These are phyloP conservation scores for Citrullus amarus DNA, from an alignment of 306 rosid species.

Conservation along the genomic window DNA sequence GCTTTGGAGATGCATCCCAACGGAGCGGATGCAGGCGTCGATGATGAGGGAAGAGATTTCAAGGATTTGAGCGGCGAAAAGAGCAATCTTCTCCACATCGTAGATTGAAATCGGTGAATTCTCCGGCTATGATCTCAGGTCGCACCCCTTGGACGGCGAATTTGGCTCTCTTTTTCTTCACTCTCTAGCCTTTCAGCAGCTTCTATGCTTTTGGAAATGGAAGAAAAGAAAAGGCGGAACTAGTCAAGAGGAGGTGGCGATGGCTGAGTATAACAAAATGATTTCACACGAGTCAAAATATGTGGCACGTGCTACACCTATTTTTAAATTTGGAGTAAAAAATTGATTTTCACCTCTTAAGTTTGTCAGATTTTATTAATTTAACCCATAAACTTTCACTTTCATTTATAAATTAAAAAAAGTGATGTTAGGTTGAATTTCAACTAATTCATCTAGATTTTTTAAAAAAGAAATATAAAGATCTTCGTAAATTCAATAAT, in stretches of 20 bases:
- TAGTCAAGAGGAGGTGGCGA: background rate
- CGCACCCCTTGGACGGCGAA: constrained; percentile 1
- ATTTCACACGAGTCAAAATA: background rate
- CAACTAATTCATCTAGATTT: no score
- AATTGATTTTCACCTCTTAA: no score
- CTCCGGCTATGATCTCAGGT: constrained; percentile 9
- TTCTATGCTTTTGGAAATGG: background rate
- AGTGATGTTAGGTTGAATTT: no score
- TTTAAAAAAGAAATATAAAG: no score
- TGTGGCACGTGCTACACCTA: background rate
- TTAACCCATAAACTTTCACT: no score
- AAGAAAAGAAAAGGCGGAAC: background rate
- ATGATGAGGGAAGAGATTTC: constrained; percentile 16
- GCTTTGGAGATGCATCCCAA: constrained; percentile 36
- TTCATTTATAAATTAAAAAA: no score
- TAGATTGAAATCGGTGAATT: background rate
- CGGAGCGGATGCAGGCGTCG: constrained; percentile 17
- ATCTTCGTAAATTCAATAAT: no score
- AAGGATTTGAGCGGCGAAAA: constrained; percentile 59
- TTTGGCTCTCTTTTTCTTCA: background rate
- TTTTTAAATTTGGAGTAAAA: no score
- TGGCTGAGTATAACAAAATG: background rate
- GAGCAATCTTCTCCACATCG: constrained; percentile 66
- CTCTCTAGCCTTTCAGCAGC: background rate
- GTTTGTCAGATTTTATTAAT: no score